Evolutionary conservation across 768 basidiomycete species (phyloP).

Genomic region (Tricholoma matsutake): DNA sequence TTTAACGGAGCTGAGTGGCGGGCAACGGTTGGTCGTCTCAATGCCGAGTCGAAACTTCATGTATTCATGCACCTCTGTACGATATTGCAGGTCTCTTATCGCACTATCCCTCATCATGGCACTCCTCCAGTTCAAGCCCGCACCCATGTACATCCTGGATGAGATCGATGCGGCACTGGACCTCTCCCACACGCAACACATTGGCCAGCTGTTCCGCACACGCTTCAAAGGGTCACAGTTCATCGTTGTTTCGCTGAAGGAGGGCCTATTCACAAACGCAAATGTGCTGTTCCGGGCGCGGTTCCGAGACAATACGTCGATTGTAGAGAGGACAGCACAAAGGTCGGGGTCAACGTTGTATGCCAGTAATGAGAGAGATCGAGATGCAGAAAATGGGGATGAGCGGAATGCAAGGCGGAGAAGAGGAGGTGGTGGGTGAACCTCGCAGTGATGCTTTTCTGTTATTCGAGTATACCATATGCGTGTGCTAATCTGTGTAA

Average conservation of each 20-base stretch:
- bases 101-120: constrained; percentile 98
- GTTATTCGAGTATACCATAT: constrained; percentile 1
- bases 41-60: neutral
- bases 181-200: constrained; percentile 94
- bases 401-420: constrained; percentile 29
- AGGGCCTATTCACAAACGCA: constrained; percentile 95
- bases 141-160: constrained; percentile 98
- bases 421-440: constrained; percentile 24
- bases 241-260: constrained; percentile 96
- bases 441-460: neutral
- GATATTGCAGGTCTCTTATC: constrained; percentile 75
- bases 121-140: constrained; percentile 97
- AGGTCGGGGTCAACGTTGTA: constrained; percentile 54
- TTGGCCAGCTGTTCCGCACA: constrained; percentile 95
- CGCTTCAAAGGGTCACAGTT: constrained; percentile 98
- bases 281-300: constrained; percentile 92
- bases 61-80: neutral
- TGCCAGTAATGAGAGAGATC: constrained; percentile 25
- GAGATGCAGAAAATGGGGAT: constrained; percentile 28
- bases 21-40: constrained; percentile 70
- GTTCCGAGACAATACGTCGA: constrained; percentile 91
- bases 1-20: constrained; percentile 94
- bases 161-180: constrained; percentile 98
- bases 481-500: constrained; percentile 17
- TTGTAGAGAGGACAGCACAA: constrained; percentile 80